Evolutionary conservation across 306 rosid species (phyloP), one percentile per base, ranked within the genome.

Genomic region (Glycine soja): DNA sequence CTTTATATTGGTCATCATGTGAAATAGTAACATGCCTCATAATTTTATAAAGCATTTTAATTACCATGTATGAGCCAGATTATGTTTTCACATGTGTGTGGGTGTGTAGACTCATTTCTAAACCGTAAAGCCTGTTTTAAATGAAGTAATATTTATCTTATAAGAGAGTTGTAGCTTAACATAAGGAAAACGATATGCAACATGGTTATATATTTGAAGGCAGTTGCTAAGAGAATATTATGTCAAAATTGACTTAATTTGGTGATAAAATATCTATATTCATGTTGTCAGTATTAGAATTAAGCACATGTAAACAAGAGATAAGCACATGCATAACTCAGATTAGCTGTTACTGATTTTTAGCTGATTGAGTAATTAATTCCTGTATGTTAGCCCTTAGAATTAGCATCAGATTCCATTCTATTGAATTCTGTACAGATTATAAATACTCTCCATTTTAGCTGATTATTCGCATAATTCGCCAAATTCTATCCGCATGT

Each of bases 1-100:
- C 11, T 52, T 46, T 48, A 77, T 65, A 81, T n/a, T 15, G 47
- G 48, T 61, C 57, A 62, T 74, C 53, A 8, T 18, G 64, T 18
- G 64, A 58, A 58, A 58, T 58, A 18, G 11, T 3, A 3, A 65
- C 14, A 53, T 3, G 42, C 57, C 53, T 78, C 13, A 53, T 73
- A 48, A 15, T n/a, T 71, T 61, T 59, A 38, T 67, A 71, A 18
- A 14, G 19, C 43, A 64, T 56, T 46, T 34, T 34, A 34, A 34
- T 34, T 34, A 34, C 38, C 3, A 34, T 34, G 0, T 34, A 34
- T 34, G 38, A 34, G 4, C 38, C 38, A 34, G 2, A 34, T 34
- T 34, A 34, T 4, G 3, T 3, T 34, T 34, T 34, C 38, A 34
- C 38, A 34, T 34, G 38, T 24, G 24, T 24, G 30, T 24, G 30